Evolutionary conservation across 805 yeast species (phyloP), one percentile per base, ranked within the genome.

Genomic region (Hyphopichia homilentoma): DNA sequence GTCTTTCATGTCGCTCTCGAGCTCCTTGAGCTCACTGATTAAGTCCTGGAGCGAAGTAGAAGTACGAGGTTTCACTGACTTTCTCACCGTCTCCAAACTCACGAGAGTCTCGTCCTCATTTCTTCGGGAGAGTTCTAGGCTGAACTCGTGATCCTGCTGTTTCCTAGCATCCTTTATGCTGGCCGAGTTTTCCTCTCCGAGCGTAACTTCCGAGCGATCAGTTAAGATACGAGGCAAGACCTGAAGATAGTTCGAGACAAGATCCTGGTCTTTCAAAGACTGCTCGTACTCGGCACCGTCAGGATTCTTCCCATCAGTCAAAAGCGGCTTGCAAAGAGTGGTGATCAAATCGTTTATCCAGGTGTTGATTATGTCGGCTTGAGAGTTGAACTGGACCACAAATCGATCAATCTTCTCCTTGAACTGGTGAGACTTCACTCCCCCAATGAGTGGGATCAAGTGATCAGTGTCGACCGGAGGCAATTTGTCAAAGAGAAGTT

Each of bases 211-310:
- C 3, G 54, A 41, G 19, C 79, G 48, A 40, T 70, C 75, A 8
- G 56, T 47, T 13, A 71, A 36, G 5, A 58, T 33, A 19, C 46
- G 46, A 30, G 60, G 54, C 3, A 84, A 38, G 13, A 75, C 71
- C 32, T 75, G 77, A 36, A 84, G 60, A 35, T 76, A 70, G 0
- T 75, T 68, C 25, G 77, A 75, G 0, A 81, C 81, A 36, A 73
- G 68, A 36, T 83, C 94, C 54, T 90, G 97, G 29, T 75, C 80
- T 25, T 77, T 75, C 30, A 90, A 62, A 0, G 95, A 79, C 4
- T 71, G 73, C 8, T 76, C 79, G 54, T 89, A 93, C 47, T 88
- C 97, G 30, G 77, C 83, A 9, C 89, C 88, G 32, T 80, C 77
- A 3, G 79, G 77, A 22, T 59, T 61, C 20, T 58, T 57, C 31